phyloP scores from a whole-genome alignment of 441 rosid species.

The Adansonia madagascariensis region DNA sequence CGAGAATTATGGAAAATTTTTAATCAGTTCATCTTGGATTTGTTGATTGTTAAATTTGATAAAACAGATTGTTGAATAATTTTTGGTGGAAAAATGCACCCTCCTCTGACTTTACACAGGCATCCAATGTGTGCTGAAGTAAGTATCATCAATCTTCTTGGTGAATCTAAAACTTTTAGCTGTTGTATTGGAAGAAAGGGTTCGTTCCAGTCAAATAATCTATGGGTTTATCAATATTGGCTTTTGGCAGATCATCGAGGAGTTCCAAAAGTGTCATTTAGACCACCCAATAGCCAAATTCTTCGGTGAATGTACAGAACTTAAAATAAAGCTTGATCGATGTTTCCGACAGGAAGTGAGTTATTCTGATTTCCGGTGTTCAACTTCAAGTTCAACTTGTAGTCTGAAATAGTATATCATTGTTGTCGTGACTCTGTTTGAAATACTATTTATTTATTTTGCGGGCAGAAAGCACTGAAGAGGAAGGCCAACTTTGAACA shows the following conservation, averaged over 20 bases:
- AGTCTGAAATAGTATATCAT: neutral
- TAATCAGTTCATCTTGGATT: neutral
- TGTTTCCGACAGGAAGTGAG: slow-evolving; percentile 85
- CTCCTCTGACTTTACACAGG: slow-evolving; percentile 83
- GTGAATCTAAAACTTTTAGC: neutral
- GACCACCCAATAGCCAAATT: slow-evolving; percentile 86
- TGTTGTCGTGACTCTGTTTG: neutral
- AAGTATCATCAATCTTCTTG: slow-evolving; percentile 34
- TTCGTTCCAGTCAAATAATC: neutral
- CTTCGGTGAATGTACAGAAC: slow-evolving; percentile 83
- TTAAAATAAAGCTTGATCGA: slow-evolving; percentile 80
- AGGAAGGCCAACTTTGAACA: slow-evolving; percentile 83
- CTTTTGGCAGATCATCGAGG: slow-evolving; percentile 68
- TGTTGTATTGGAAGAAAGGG: neutral
- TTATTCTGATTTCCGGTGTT: slow-evolving; percentile 8
- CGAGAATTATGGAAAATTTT: neutral
- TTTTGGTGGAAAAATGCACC: slow-evolving; percentile 64
- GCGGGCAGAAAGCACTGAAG: slow-evolving; percentile 77
- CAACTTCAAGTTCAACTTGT: neutral
- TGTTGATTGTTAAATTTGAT: neutral
- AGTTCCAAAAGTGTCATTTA: slow-evolving; percentile 83
- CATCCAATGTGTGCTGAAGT: slow-evolving; percentile 95
- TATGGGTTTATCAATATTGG: neutral
- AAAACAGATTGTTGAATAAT: slow-evolving; percentile 1
- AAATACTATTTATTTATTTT: neutral